Evolutionary conservation across 257 asterid genomes (phyloP).

Genomic region (Primulina tabacum): DNA sequence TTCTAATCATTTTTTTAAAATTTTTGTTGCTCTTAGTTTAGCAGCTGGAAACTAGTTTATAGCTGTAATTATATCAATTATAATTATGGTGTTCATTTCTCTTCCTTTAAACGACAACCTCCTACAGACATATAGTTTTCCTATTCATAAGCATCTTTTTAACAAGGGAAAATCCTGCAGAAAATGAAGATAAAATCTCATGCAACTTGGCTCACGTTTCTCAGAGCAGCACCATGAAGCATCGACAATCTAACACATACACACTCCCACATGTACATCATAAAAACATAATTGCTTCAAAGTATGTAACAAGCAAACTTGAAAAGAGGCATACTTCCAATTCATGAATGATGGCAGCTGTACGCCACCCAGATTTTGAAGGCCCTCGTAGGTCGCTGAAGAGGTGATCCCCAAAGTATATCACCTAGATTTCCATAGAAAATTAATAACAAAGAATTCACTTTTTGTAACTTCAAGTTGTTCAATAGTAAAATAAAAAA

Average conservation of each 20-base stretch:
- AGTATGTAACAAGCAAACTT: background rate
- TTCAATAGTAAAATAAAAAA: slow-evolving; percentile 17
- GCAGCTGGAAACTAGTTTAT: background rate
- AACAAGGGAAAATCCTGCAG: background rate
- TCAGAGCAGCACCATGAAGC: background rate
- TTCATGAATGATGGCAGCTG: slow-evolving; percentile 95
- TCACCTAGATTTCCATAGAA: slow-evolving; percentile 50
- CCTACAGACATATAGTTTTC: too few relatives aligned
- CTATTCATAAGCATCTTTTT: background rate
- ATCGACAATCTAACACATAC: background rate
- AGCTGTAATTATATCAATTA: background rate
- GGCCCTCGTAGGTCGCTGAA: slow-evolving; percentile 98
- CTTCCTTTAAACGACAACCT: background rate
- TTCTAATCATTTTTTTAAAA: background rate
- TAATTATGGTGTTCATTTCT: too few relatives aligned
- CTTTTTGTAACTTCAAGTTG: slow-evolving; percentile 1
- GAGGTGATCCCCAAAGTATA: slow-evolving; percentile 96
- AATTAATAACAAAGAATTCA: slow-evolving; percentile 17
- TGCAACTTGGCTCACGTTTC: background rate
- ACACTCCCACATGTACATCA: background rate
- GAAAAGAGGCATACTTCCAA: slow-evolving; percentile 55
- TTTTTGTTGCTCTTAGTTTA: background rate
- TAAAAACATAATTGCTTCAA: background rate
- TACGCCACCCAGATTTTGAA: slow-evolving; percentile 96
- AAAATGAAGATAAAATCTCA: background rate